Percentiles rank a stretch among this genome's conserved stretches.
Evolutionary conservation across 228 moss, liverwort and hornwort genomes (phyloP).

Genomic region (Sphagnum fallax): DNA sequence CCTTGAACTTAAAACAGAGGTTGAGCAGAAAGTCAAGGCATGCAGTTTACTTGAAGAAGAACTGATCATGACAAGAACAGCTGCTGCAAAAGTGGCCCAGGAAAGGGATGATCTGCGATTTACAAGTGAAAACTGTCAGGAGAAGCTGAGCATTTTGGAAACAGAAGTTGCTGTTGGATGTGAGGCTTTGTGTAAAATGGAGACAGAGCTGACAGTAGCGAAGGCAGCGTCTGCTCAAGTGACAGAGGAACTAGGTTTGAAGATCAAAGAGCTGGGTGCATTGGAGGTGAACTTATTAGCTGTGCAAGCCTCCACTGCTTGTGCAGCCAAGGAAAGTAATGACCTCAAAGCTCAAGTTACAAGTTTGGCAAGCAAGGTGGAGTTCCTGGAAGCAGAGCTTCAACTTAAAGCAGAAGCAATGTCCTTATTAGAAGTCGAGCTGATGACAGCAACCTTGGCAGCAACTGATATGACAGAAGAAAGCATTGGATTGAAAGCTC

Average conservation of each 20-base stretch:
- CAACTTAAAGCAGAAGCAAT: constrained; percentile 6
- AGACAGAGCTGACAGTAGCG: no score
- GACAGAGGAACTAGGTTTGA: no score
- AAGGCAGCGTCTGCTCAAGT: no score
- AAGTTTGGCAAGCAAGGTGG: not conserved
- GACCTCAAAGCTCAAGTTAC: not conserved
- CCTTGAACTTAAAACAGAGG: constrained; percentile 22
- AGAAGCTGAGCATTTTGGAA: constrained; percentile 7
- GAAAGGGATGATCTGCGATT: constrained; percentile 6
- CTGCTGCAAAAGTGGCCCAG: constrained; percentile 1
- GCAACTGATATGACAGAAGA: constrained; percentile 17
- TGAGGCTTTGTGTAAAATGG: constrained; percentile 6
- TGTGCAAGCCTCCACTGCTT: constrained; percentile 2
- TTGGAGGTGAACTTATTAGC: not conserved
- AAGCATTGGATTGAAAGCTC: constrained; percentile 19
- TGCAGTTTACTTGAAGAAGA: constrained; percentile 7
- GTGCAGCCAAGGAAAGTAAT: not conserved
- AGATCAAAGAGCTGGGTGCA: no score
- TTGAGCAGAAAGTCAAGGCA: constrained; percentile 14
- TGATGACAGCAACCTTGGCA: constrained; percentile 12
- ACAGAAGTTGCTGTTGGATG: not conserved
- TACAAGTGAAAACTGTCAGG: constrained; percentile 20
- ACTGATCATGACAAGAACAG: constrained; percentile 4
- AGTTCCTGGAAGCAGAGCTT: constrained; percentile 10
- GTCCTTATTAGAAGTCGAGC: constrained; percentile 19